A percentile compares a stretch with the other conserved stretches of the same genome.
Conservation (phyloP, 495 filamentous ascomycete species). For the Penicillium roqueforti region DNA sequence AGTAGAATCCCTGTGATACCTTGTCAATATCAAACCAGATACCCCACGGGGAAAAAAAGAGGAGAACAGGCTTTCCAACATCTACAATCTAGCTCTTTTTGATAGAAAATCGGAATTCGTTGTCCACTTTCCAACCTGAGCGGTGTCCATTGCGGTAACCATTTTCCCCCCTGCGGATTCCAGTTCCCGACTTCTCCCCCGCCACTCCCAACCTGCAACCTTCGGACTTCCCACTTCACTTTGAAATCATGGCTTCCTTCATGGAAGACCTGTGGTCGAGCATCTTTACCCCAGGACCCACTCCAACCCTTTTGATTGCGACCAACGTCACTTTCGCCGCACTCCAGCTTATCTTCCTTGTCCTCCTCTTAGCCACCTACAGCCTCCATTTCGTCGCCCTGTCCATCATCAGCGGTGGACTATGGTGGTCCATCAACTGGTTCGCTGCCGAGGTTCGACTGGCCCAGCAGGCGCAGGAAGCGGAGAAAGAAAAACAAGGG, state of each 20-base stretch:
- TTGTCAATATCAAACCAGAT: neutral
- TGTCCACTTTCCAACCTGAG: neutral
- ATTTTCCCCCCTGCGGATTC: slow-evolving; percentile 19
- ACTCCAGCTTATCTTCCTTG: slow-evolving; percentile 72
- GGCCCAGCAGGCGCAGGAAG: slow-evolving; percentile 56
- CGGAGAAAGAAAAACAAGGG: slow-evolving; percentile 36
- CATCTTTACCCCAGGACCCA: slow-evolving; percentile 88
- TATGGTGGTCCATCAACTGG: slow-evolving; percentile 97
- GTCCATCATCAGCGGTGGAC: slow-evolving; percentile 67
- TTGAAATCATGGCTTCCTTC: slow-evolving; percentile 68
- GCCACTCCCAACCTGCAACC: slow-evolving; percentile 11
- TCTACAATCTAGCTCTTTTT: neutral
- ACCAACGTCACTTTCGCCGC: slow-evolving; percentile 86
- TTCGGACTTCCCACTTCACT: neutral
- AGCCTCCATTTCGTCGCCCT: slow-evolving; percentile 85
- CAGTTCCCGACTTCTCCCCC: slow-evolving; percentile 17
- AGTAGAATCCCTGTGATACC: neutral
- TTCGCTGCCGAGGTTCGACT: slow-evolving; percentile 75
- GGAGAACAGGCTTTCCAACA: neutral
- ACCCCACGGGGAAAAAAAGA: neutral
- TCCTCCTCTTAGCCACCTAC: slow-evolving; percentile 74
- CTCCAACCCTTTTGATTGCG: slow-evolving; percentile 78
- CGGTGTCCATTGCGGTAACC: slow-evolving; percentile 2
- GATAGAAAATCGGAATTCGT: neutral
- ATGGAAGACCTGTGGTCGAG: slow-evolving; percentile 79